Evolutionary conservation across 805 yeast genomes (phyloP).

Genomic region (Sugiyamaella floridensis): DNA sequence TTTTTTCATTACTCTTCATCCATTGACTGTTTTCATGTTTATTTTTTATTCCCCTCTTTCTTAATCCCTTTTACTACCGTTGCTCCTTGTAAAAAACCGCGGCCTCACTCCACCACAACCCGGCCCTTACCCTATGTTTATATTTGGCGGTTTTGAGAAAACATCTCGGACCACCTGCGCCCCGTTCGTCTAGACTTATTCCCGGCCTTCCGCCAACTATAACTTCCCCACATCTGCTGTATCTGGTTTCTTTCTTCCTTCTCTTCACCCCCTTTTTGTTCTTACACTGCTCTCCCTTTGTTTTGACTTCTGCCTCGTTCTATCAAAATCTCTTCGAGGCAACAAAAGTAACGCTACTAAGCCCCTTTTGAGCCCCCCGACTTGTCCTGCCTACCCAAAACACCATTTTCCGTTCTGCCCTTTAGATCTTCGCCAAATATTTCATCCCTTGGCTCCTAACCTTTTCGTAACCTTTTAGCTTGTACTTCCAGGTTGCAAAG

Average conservation of each 20-base stretch:
- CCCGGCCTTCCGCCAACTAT: not conserved
- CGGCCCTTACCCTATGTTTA: not conserved
- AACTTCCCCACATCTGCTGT: no score
- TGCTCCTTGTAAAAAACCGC: no score
- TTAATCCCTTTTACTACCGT: no score
- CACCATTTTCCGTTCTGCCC: not conserved
- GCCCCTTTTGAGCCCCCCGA: not conserved
- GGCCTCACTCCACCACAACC: not conserved
- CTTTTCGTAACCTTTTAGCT: not conserved
- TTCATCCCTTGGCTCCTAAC: not conserved
- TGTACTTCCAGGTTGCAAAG: not conserved
- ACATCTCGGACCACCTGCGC: constrained; percentile 4
- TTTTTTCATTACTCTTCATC: no score
- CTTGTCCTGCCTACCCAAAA: not conserved
- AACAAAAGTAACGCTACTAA: not conserved
- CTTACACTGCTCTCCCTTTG: not conserved
- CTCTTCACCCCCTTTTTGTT: not conserved
- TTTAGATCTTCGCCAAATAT: not conserved
- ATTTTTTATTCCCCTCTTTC: no score
- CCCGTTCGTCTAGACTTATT: not conserved
- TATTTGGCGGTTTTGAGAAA: constrained; percentile 10
- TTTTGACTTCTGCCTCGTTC: not conserved
- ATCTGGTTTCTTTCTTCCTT: not conserved
- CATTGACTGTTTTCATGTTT: no score
- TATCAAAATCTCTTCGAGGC: not conserved